Conservation (phyloP, 2,329 filamentous ascomycete genomes). For the Xylaria digitata region DNA sequence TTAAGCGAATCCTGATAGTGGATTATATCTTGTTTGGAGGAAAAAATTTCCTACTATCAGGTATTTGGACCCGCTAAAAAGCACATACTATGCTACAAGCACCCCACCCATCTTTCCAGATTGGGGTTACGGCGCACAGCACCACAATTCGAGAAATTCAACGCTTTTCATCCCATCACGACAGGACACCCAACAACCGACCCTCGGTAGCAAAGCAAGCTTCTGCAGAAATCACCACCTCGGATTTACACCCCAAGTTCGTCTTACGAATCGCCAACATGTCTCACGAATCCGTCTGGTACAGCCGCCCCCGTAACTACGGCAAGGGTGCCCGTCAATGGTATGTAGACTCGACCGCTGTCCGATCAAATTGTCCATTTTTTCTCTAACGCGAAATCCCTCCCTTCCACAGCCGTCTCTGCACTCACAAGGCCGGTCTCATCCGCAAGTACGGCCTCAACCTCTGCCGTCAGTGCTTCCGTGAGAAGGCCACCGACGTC, state of each 20-base stretch:
- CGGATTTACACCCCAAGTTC: conserved; percentile 24
- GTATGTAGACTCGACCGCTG: conserved; percentile 66
- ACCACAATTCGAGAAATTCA: conserved; percentile 24
- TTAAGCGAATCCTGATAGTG: no score
- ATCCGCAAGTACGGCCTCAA: conserved; percentile 99
- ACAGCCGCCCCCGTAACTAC: conserved; percentile 95
- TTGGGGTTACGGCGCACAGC: conserved; percentile 33
- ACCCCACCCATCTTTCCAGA: conserved; percentile 4
- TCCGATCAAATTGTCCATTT: neutral
- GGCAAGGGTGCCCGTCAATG: conserved; percentile 95
- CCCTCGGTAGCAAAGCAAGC: conserved; percentile 23
- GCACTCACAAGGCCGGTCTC: conserved; percentile 96
- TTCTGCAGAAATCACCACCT: conserved; percentile 19
- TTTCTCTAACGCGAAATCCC: no score
- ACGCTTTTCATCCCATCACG: conserved; percentile 5
- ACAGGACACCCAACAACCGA: conserved; percentile 9
- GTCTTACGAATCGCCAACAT: conserved; percentile 50
- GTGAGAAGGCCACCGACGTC: conserved; percentile 36
- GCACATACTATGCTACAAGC: neutral
- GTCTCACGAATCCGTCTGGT: conserved; percentile 96
- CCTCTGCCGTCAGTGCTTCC: conserved; percentile 80
- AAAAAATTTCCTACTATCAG: no score
- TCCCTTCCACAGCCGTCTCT: conserved; percentile 65
- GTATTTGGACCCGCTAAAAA: neutral
- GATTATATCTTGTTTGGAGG: no score